Evolutionary conservation across 176 grass and related monocot genomes (phyloP).

Genomic region (Aegilops umbellulata): DNA sequence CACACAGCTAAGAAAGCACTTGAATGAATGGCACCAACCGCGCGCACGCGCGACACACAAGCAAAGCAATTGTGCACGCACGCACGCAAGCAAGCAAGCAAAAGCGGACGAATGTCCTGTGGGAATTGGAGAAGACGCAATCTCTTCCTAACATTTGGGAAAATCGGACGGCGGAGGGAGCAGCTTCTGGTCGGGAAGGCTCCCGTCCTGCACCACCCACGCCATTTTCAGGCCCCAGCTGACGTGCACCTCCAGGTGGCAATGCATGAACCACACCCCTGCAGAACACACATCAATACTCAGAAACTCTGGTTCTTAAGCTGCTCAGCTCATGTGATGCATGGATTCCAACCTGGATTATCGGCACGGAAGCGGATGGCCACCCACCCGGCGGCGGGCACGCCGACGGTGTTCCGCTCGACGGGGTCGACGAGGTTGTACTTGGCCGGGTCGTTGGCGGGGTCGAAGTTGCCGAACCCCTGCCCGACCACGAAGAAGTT

Average conservation of each 20-base stretch:
- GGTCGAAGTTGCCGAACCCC: conserved; percentile 74
- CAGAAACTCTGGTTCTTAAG: background rate
- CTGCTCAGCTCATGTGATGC: background rate
- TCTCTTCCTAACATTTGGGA: conserved; percentile 59
- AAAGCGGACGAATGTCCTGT: conserved; percentile 30
- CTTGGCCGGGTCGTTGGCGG: conserved; percentile 29
- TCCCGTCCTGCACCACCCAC: conserved; percentile 74
- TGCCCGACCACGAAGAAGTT: conserved; percentile 68
- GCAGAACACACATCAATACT: conserved; percentile 3
- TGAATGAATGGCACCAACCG: conserved; percentile 31
- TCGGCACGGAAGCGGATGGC: conserved; percentile 68
- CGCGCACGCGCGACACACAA: background rate
- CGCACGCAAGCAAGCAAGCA: background rate
- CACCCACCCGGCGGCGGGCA: conserved; percentile 57
- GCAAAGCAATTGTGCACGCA: background rate
- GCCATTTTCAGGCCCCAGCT: conserved; percentile 91
- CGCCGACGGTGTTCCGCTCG: conserved; percentile 64
- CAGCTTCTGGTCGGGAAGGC: conserved; percentile 56
- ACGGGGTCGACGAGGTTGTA: conserved; percentile 84
- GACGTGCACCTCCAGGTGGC: conserved; percentile 81
- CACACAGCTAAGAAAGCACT: conserved; percentile 15
- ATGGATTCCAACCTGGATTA: conserved; percentile 49
- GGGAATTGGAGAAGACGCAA: conserved; percentile 28
- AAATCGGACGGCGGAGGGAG: conserved; percentile 77
- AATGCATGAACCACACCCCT: conserved; percentile 93